These are phyloP conservation scores for Pseudogymnoascus sp. DNA, from an alignment of 2,329 filamentous ascomycete genomes.

Conservation along the genomic window DNA sequence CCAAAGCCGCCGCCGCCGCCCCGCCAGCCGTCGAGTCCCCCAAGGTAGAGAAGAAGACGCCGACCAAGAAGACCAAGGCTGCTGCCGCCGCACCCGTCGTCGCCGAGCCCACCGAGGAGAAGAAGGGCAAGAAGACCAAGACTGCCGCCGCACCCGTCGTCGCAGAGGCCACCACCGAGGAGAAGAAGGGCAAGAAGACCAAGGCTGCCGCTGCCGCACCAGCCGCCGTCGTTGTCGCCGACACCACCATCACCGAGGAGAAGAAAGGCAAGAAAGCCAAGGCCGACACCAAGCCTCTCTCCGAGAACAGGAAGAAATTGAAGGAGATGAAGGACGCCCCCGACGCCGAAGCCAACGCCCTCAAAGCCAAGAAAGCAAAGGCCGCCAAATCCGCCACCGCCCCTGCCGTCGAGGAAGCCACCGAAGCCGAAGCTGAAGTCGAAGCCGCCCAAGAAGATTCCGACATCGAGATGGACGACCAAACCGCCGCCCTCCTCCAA, in stretches of 20 bases:
- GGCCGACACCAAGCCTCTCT: constrained; percentile 9
- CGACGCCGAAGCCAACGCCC: constrained; percentile 14
- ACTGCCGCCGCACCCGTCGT: constrained; percentile 12
- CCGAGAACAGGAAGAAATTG: constrained; percentile 15
- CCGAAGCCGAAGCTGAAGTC: constrained; percentile 5
- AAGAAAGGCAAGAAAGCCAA: too few relatives aligned
- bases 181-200: too few relatives aligned
- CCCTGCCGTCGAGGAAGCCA: constrained; percentile 14
- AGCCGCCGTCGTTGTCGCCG: constrained; percentile 14
- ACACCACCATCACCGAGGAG: constrained; percentile 11
- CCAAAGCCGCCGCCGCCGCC: constrained; percentile 14
- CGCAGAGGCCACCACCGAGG: constrained; percentile 14
- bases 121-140: constrained; percentile 16
- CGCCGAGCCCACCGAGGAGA: constrained; percentile 20
- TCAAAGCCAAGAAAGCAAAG: constrained; percentile 19
- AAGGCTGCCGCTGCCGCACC: constrained; percentile 9
- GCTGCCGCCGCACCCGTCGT: constrained; percentile 13
- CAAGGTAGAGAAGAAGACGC: constrained; percentile 35
- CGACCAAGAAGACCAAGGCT: constrained; percentile 28
- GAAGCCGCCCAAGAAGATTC: constrained; percentile 29
- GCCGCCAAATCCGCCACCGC: constrained; percentile 16
- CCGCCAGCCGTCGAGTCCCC: constrained; percentile 10
- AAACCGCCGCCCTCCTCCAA: constrained; percentile 44
- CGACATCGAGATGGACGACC: constrained; percentile 34
- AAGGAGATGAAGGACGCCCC: constrained; percentile 12